These are phyloP conservation scores for Colletotrichum sp. DNA, from an alignment of 2,329 filamentous ascomycete genomes.

Conservation along the genomic window DNA sequence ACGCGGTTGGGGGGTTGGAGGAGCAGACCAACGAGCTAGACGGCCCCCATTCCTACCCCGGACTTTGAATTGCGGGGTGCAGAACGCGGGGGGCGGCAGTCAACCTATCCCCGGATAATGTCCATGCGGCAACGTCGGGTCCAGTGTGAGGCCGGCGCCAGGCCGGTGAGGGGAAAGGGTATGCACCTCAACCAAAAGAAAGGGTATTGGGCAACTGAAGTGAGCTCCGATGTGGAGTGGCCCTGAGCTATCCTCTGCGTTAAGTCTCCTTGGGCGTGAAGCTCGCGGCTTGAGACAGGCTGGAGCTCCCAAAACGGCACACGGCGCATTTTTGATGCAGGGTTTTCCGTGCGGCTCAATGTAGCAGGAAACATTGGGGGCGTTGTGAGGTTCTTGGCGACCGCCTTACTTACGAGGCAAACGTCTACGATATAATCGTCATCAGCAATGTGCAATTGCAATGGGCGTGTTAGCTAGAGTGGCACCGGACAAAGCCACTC, in stretches of 20 bases:
- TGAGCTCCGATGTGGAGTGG: background rate
- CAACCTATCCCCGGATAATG: background rate
- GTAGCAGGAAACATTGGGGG: background rate
- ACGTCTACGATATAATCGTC: background rate
- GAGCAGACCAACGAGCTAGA: background rate
- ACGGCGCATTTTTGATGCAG: background rate
- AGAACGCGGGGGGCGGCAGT: conserved; percentile 11
- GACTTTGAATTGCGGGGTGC: conserved; percentile 21
- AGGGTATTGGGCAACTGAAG: background rate
- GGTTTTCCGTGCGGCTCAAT: conserved; percentile 2
- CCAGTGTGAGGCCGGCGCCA: background rate
- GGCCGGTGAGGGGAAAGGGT: background rate
- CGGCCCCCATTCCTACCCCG: conserved; percentile 7
- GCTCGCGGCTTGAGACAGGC: background rate
- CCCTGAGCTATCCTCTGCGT: background rate
- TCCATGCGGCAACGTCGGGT: conserved; percentile 3
- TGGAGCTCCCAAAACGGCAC: conserved; percentile 1
- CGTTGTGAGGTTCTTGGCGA: background rate
- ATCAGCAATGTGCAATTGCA: background rate
- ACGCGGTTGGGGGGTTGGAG: background rate
- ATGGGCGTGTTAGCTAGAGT: background rate
- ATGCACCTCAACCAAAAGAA: background rate
- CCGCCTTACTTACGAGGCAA: background rate
- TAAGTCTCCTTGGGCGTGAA: background rate
- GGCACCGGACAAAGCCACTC: background rate